Evolutionary conservation across 2,329 filamentous ascomycete genomes (phyloP), one percentile per base, ranked within the genome.

Genomic region (Thielaviopsis ethacetica): DNA sequence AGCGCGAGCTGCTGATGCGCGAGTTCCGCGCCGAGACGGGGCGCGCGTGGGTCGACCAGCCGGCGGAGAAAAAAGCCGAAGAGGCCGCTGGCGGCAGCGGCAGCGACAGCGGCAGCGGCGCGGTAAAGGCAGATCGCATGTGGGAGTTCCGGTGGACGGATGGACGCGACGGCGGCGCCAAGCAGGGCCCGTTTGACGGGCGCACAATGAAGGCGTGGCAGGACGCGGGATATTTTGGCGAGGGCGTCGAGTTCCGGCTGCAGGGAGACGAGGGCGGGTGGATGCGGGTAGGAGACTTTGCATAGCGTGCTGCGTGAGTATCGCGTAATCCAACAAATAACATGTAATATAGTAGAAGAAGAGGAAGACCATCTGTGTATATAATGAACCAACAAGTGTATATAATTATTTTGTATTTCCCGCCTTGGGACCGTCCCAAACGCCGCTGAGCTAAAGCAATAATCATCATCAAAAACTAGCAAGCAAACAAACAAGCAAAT

Each of bases 61-160:
- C 67, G 49, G 67, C 66, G 49, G 68, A 67, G 19, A 66, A 66
- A 34, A 12, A 9, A 38, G 65, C 58, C 24, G 60, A 63, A 54
- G 62, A 64, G 13, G 59, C 62, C 22, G n/a, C n/a, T n/a, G n/a
- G n/a, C n/a, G n/a, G n/a, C n/a, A n/a, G n/a, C n/a, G n/a, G n/a
- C n/a, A n/a, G n/a, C n/a, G n/a, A n/a, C n/a, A 59, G 62, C n/a
- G 59, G 63, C 51, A 54, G 62, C 30, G 58, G 57, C 22, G 38
- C n/a, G 2, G 57, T 65, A 59, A 65, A 57, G 19, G 62, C 53
- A 54, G 49, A 22, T 15, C 72, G 65, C 62, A 79, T 81, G 76
- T 98, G 91, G 91, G 88, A 97, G 70, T 98, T 89, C 69, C 80
- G 88, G 61, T 98, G 93, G 93, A 84, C 83, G 47, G 90, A 95